Evolutionary conservation across 345 rosid species (phyloP), one percentile per base, ranked within the genome.

Genomic region (Eucalyptus lansdowneana): DNA sequence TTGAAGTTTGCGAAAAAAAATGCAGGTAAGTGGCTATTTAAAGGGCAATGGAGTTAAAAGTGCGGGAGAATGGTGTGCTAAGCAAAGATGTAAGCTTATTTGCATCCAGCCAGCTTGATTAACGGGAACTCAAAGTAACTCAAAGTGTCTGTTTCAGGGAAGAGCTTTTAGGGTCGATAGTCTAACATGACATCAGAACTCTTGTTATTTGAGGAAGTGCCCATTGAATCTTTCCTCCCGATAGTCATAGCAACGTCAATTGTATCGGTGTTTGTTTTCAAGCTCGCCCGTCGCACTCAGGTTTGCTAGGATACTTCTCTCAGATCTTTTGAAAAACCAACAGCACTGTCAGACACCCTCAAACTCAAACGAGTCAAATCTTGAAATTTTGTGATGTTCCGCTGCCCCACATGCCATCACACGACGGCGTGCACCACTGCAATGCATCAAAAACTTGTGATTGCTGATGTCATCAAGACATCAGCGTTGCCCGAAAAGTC

Each of bases 11-110:
- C 81, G 3, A 34, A 34, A 34, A 34, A 72, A 19, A 72, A 40
- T 90, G 90, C 88, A 95, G 99, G 96, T 92, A 29, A 90, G 76
- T 72, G 80, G 92, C 69, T 91, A 92, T 89, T 80, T 96, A 91
- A 90, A 89, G 90, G 95, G 90, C 34, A 93, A 92, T 87, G 95
- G 94, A 86, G 93, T 98, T 89, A 97, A 97, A 96, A 92, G 95
- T 94, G 56, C 91, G 94, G 17, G 99, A 95, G 76, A 97, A 97
- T 88, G 91, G 88, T 87, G 94, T 92, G 81, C 98, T 96, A 87
- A 92, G 92, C 86, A 90, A 95, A 31, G 99, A 97, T 94, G 97
- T 92, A 50, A 89, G 89, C 2, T 91, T 95, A 92, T 95, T 97
- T 91, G 96, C 95, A 80, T 93, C 95, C 44, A 34, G 93, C 92